These are phyloP conservation scores for Ensete glaucum DNA, from an alignment of 176 grass and related monocot species.

Conservation along the genomic window DNA sequence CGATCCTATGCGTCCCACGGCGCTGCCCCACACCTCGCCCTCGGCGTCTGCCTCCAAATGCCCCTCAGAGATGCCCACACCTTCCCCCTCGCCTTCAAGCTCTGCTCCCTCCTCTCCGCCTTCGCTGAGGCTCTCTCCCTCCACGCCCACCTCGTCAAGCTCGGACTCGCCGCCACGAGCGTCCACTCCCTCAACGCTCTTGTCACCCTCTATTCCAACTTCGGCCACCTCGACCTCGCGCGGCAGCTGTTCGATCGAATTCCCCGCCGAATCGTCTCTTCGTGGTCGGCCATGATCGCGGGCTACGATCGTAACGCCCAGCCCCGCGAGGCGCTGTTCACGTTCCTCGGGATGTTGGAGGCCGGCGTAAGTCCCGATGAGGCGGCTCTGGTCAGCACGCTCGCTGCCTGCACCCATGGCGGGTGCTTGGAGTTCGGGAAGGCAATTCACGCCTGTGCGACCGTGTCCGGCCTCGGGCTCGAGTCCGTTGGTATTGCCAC, in stretches of 20 bases:
- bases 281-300: constrained; percentile 20
- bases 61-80: neutral
- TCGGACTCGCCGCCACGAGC: neutral
- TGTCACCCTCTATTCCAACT: neutral
- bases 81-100: constrained; percentile 21
- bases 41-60: neutral
- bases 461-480: constrained; percentile 12
- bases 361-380: neutral
- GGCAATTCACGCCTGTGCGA: constrained; percentile 4
- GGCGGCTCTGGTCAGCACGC: constrained; percentile 1
- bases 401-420: constrained; percentile 4
- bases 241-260: constrained; percentile 21
- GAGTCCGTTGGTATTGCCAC: constrained; percentile 15
- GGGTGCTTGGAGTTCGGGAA: constrained; percentile 11
- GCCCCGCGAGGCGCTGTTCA: constrained; percentile 3
- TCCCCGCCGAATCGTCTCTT: neutral
- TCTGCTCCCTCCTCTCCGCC: constrained; percentile 14
- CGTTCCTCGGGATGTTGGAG: constrained; percentile 8
- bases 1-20: constrained; percentile 5
- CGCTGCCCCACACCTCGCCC: neutral
- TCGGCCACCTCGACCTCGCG: neutral
- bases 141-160: constrained; percentile 11
- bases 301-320: constrained; percentile 3
- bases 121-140: neutral
- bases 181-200: constrained; percentile 7